Evolutionary conservation across 164 flowering plant genomes (phyloP), one percentile per base, ranked within the genome.

Genomic region (Magnolia officinalis): DNA sequence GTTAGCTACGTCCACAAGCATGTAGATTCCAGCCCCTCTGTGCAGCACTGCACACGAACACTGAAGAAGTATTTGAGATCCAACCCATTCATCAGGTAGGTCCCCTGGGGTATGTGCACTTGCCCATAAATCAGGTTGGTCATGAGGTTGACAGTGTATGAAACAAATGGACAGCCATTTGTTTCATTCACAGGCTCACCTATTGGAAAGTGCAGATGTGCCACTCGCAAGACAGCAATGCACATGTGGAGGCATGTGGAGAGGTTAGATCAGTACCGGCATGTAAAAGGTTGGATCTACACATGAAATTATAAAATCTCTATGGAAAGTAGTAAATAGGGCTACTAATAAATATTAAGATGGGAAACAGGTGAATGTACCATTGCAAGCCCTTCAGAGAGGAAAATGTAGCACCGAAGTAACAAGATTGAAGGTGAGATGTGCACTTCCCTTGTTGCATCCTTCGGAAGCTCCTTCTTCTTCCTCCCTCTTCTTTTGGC

Each of bases 301-400:
- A 55, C 18, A 10, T 55, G 61, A 8, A 55, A 55, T 55, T 55
- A 16, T 10, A 55, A 10, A 55, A 55, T 55, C 13, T 16, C 11
- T 10, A 50, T n/a, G 24, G 21, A 29, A 37, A 37, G 6, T 37
- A 37, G 45, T 37, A 37, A 63, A 55, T 61, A 59, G 14, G 45
- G 18, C 9, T 29, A 29, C 18, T 16, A 14, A 10, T 16, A 73
- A 37, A 61, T 2, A 19, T 31, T 73, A 61, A 59, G 2, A 63
- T 11, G 8, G 20, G 1, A 73, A 26, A 45, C 6, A 73, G 74
- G 68, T 20, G 70, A 2, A 51, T 2, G 82, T 91, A 92, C 99
- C 97, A 91, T 84, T 50, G 94, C 82, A 20, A 94, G 95, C 75
- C 98, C 98, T 86, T 96, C 96, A 11, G 97, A 90, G 21, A 96